Evolutionary conservation across 176 grass and related monocot species (phyloP).

Genomic region (Aegilops speltoides): DNA sequence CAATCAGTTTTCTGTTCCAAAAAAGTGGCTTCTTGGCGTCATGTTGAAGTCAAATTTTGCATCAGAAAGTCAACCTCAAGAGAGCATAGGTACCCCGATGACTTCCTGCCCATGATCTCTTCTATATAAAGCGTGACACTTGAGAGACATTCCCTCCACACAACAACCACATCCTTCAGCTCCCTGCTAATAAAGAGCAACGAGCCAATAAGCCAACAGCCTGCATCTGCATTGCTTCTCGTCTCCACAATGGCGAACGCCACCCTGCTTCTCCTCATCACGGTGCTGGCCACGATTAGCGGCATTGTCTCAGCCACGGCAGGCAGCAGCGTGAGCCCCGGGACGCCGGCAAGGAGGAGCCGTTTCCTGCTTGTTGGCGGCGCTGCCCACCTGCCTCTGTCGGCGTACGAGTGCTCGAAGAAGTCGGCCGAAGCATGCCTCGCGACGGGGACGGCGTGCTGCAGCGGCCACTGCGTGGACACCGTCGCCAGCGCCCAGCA

Average conservation of each 20-base stretch:
- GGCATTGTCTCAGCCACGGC: neutral
- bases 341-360: neutral
- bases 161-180: neutral
- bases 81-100: neutral
- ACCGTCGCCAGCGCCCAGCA: neutral
- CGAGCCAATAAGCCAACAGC: neutral
- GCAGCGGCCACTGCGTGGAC: neutral
- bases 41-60: too few species aligned
- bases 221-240: neutral
- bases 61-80: neutral
- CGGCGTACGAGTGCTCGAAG: neutral
- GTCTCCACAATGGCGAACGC: neutral
- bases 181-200: neutral
- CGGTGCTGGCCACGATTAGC: neutral
- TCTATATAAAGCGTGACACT: neutral
- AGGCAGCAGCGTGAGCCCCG: neutral
- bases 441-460: slow-evolving; percentile 7
- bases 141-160: neutral
- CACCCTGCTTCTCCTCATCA: neutral
- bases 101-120: neutral
- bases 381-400: neutral
- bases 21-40: neutral
- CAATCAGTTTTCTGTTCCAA: neutral
- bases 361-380: neutral
- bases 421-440: slow-evolving; percentile 25